Evolutionary conservation across 1,284 basidiomycete species (phyloP), one percentile per base, ranked within the genome.

Genomic region (Golubevia sp.): DNA sequence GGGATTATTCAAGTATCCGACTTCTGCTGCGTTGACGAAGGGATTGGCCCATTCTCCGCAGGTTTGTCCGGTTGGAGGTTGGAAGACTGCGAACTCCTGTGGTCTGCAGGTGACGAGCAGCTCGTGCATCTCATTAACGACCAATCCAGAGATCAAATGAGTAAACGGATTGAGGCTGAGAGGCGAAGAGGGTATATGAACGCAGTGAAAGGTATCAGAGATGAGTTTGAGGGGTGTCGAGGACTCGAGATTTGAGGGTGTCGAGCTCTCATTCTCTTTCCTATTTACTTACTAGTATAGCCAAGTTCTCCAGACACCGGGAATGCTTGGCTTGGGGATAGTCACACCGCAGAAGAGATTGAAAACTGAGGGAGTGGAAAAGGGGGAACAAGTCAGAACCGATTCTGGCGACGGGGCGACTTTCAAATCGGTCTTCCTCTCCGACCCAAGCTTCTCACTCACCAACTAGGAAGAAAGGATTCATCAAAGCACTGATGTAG

Each of bases 1-100:
- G 0, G 88, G 87, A 82, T 95, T 91, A 69, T 91, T 87, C 49
- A 97, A 84, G 85, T 97, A 97, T 0, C 92, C 94, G 30, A 3
- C 21, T 24, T n/a, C 11, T 54, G 51, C 21, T 18, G 25, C 6
- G 7, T 15, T 3, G 24, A 73, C 11, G 53, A 69, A 72, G 0
- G 60, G 25, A 4, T 54, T 49, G 1, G 61, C 58, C 67, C 67
- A 96, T 2, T 88, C 69, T 3, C 70, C 73, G 76, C 93, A 96
- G 0, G 90, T 92, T 81, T 93, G 89, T 4, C 90, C 90, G 0
- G 86, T 68, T 0, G 93, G 93, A 0, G 93, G 91, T 64, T 86
- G 84, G 86, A 92, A 92, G 23, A 87, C 70, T 18, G 87, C 58
- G 24, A 74, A 70, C 59, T 79, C 76, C 55, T 51, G 55, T 24